phyloP scores from a whole-genome alignment of 441 rosid genomes.

The Erodium texanum region DNA sequence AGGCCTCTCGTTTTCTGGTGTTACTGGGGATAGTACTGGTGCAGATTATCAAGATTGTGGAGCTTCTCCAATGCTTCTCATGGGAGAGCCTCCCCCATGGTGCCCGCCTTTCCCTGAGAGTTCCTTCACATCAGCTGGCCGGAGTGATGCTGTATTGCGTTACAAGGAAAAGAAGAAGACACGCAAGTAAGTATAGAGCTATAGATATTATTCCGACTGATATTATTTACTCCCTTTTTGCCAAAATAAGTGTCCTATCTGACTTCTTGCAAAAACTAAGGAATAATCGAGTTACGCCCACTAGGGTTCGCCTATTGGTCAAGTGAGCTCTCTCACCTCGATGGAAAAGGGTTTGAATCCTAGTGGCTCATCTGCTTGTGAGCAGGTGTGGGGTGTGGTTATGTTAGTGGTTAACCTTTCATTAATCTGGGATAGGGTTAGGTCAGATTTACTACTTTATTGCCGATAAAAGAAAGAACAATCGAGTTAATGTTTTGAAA shows the following conservation, averaged over 20 bases:
- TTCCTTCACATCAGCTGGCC: slow-evolving; percentile 48
- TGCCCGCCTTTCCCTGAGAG: slow-evolving; percentile 56
- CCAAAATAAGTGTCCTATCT: no score
- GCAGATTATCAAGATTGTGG: slow-evolving; percentile 93
- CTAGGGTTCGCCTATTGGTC: no score
- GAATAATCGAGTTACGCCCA: background rate
- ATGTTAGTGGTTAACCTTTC: no score
- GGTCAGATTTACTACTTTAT: no score
- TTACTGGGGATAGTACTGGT: slow-evolving; percentile 73
- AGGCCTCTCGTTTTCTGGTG: slow-evolving; percentile 79
- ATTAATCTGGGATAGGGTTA: no score
- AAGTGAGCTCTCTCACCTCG: no score
- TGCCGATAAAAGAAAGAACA: no score
- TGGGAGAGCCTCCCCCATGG: slow-evolving; percentile 86
- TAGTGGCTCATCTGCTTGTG: no score
- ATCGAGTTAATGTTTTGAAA: no score
- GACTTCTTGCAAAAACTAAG: background rate
- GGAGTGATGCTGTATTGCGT: slow-evolving; percentile 84
- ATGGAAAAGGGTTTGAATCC: no score
- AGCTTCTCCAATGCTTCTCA: slow-evolving; percentile 62
- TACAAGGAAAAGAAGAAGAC: slow-evolving; percentile 95
- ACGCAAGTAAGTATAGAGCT: slow-evolving; percentile 59
- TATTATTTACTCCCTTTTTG: background rate
- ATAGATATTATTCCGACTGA: background rate
- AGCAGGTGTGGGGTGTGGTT: no score